These are phyloP conservation scores for Aspergillus pseudoterreus DNA, from an alignment of 2,329 filamentous ascomycete genomes.

Conservation along the genomic window DNA sequence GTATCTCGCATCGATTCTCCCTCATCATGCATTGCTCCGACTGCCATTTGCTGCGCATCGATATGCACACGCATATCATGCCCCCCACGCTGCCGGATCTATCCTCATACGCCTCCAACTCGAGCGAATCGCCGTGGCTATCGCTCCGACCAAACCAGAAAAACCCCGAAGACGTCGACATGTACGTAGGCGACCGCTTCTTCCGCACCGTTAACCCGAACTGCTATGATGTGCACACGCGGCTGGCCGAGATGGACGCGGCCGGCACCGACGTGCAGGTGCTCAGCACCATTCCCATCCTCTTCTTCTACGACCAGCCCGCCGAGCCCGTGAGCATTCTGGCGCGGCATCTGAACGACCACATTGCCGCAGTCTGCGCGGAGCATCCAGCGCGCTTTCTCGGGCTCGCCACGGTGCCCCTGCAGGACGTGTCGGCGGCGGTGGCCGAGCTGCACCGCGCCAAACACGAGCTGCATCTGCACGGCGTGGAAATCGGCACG, in stretches of 20 bases:
- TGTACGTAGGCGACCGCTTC: conserved; percentile 14
- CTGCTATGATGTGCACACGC: conserved; percentile 13
- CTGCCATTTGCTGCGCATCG: conserved; percentile 13
- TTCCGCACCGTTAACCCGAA: conserved; percentile 16
- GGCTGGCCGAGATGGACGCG: conserved; percentile 14
- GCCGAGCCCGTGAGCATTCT: conserved; percentile 7
- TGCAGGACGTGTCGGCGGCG: conserved; percentile 12
- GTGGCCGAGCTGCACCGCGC: conserved; percentile 10
- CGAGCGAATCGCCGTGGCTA: conserved; percentile 10
- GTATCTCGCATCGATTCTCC: background rate
- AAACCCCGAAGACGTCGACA: conserved; percentile 7
- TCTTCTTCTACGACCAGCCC: conserved; percentile 18
- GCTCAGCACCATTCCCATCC: conserved; percentile 14
- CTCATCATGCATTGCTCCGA: conserved; percentile 5
- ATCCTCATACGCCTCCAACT: conserved; percentile 5
- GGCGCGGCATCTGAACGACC: conserved; percentile 12
- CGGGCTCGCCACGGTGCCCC: conserved; percentile 15
- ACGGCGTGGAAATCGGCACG: conserved; percentile 16
- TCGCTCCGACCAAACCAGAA: conserved; percentile 8
- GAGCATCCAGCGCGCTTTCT: conserved; percentile 12
- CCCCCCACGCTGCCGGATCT: conserved; percentile 15
- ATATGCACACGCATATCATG: conserved; percentile 20
- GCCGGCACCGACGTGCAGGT: conserved; percentile 13
- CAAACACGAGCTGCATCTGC: conserved; percentile 9
- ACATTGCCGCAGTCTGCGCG: conserved; percentile 13